These are phyloP conservation scores for Simmondsia chinensis DNA, from an alignment of 148 eudicot genomes.

Conservation along the genomic window DNA sequence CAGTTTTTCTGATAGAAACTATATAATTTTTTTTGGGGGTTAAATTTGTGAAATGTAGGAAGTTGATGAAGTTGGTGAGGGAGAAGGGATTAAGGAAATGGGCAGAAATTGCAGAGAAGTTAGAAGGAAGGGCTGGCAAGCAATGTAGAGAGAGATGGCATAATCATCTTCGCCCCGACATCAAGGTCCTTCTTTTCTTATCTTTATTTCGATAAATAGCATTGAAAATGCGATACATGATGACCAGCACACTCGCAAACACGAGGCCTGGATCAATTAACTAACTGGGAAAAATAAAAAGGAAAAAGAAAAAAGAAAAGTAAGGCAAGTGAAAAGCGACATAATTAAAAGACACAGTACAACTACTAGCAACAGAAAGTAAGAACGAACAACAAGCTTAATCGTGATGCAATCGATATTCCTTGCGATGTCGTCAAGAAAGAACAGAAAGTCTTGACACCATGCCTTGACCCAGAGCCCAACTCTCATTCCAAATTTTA, in stretches of 20 bases:
- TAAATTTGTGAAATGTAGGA: constrained; percentile 24
- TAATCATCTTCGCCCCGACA: constrained; percentile 67
- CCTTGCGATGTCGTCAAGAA: too few species aligned
- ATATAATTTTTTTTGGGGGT: not conserved
- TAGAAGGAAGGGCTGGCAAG: constrained; percentile 61
- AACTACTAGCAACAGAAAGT: too few species aligned
- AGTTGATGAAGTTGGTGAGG: constrained; percentile 32
- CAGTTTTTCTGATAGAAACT: not conserved
- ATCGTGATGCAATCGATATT: too few species aligned
- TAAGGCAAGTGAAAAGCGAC: too few species aligned
- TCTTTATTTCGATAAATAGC: not conserved
- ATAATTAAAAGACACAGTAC: too few species aligned
- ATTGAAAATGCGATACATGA: not conserved
- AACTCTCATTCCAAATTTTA: too few species aligned
- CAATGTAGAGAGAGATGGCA: constrained; percentile 87
- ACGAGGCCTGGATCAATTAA: too few species aligned
- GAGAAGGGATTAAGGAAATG: constrained; percentile 41
- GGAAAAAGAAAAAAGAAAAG: too few species aligned
- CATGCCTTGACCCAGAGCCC: too few species aligned
- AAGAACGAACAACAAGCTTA: too few species aligned
- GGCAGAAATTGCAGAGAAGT: constrained; percentile 42
- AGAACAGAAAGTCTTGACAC: too few species aligned
- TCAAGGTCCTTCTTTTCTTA: constrained; percentile 36
- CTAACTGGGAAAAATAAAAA: too few species aligned
- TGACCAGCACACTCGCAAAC: not conserved